Evolutionary conservation across 306 rosid species (phyloP).

Genomic region (Hippophae rhamnoides): DNA sequence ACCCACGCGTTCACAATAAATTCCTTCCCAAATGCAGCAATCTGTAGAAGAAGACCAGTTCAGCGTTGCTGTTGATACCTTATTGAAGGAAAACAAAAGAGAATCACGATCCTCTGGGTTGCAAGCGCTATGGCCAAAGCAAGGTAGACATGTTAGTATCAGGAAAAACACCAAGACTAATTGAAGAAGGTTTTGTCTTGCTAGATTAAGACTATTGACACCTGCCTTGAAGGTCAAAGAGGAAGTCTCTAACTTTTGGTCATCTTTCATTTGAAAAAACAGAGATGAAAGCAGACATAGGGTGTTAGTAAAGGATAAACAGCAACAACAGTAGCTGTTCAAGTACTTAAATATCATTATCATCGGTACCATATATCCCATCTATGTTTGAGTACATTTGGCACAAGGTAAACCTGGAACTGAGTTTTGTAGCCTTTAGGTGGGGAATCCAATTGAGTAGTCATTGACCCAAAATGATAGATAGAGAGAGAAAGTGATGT

Average conservation of each 20-base stretch:
- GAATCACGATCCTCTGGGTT: constrained; percentile 34
- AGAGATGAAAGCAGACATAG: constrained; percentile 1
- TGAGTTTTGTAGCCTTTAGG: background rate
- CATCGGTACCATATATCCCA: background rate
- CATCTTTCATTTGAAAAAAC: constrained; percentile 18
- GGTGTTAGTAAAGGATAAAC: background rate
- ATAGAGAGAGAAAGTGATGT: constrained; percentile 11
- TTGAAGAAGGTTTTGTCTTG: background rate
- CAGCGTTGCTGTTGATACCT: constrained; percentile 28
- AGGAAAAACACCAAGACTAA: constrained; percentile 5
- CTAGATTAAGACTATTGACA: too few species aligned
- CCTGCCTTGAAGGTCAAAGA: background rate
- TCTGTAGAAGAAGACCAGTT: constrained; percentile 49
- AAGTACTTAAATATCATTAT: background rate
- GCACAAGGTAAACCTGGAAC: background rate
- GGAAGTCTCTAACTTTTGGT: constrained; percentile 1
- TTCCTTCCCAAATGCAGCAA: constrained; percentile 80
- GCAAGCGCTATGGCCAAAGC: constrained; percentile 33
- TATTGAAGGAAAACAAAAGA: constrained; percentile 35
- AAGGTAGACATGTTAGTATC: background rate
- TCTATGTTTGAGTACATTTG: background rate
- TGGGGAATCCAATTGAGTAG: constrained; percentile 2
- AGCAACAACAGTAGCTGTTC: background rate
- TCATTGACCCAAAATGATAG: constrained; percentile 11
- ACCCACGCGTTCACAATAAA: constrained; percentile 22